Percentiles rank a stretch among this genome's conserved stretches.
Evolutionary conservation across 164 flowering plant genomes (phyloP).

Genomic region (Vitis rupestris): DNA sequence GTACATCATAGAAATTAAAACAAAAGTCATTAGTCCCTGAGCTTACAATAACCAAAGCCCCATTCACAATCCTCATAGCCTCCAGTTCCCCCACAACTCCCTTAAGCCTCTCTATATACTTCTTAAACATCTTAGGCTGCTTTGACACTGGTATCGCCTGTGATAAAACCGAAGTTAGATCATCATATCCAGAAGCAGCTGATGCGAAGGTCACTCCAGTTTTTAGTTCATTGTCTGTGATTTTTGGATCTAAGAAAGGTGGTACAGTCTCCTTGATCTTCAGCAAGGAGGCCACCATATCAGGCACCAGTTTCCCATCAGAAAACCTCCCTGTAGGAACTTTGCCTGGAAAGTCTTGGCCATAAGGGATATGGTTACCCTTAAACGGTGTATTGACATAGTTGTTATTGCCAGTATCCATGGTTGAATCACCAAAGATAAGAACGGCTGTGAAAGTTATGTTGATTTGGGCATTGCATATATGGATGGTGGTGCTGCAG

Average conservation of each 20-base stretch:
- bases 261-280: slow-evolving; percentile 31
- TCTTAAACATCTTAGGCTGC: slow-evolving; percentile 31
- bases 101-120: slow-evolving; percentile 30
- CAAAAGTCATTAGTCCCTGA: slow-evolving; percentile 59
- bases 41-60: slow-evolving; percentile 42
- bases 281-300: slow-evolving; percentile 23
- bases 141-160: slow-evolving; percentile 34
- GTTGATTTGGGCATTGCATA: slow-evolving; percentile 5
- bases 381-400: slow-evolving; percentile 10
- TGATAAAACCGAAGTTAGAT: slow-evolving; percentile 16
- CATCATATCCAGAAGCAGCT: slow-evolving; percentile 57
- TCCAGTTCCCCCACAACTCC: slow-evolving; percentile 34
- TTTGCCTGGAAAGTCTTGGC: slow-evolving; percentile 22
- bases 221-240: slow-evolving; percentile 24
- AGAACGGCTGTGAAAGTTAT: slow-evolving; percentile 25
- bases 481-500: neutral
- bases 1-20: slow-evolving; percentile 43
- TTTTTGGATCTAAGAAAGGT: slow-evolving; percentile 33
- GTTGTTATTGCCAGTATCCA: slow-evolving; percentile 39
- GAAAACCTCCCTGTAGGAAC: slow-evolving; percentile 34
- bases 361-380: slow-evolving; percentile 30
- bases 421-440: slow-evolving; percentile 34
- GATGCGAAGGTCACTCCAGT: slow-evolving; percentile 53
- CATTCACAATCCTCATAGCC: slow-evolving; percentile 23
- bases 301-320: slow-evolving; percentile 30